These are phyloP conservation scores for Haberlea rhodopensis DNA, from an alignment of 257 asterid species.

Conservation along the genomic window DNA sequence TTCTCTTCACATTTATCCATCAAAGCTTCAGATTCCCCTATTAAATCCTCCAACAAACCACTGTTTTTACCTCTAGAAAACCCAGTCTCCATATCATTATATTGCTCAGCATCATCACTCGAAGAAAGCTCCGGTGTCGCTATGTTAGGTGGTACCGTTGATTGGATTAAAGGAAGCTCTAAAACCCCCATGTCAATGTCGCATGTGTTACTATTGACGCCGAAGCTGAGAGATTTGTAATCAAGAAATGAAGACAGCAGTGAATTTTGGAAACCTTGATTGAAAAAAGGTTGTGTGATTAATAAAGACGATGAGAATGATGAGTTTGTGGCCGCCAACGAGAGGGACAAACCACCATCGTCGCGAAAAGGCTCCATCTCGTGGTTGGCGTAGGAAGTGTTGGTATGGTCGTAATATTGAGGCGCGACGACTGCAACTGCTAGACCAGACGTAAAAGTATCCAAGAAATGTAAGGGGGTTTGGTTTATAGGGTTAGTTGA, in stretches of 20 bases:
- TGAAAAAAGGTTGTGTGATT: slow-evolving; percentile 17
- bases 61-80: slow-evolving; percentile 28
- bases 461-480: slow-evolving; percentile 23
- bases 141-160: slow-evolving; percentile 7
- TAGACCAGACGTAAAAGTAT: slow-evolving; percentile 25
- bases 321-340: slow-evolving; percentile 40
- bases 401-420: neutral
- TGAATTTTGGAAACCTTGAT: slow-evolving; percentile 24
- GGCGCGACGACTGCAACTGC: slow-evolving; percentile 2
- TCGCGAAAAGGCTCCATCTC: slow-evolving; percentile 29
- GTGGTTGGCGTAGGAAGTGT: slow-evolving; percentile 11
- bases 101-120: slow-evolving; percentile 36
- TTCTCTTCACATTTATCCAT: neutral
- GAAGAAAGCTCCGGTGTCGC: slow-evolving; percentile 41
- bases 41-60: slow-evolving; percentile 57
- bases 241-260: slow-evolving; percentile 27
- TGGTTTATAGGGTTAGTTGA: slow-evolving; percentile 23
- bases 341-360: slow-evolving; percentile 36
- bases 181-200: slow-evolving; percentile 15
- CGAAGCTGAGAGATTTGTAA: slow-evolving; percentile 25
- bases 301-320: no score
- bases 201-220: neutral
- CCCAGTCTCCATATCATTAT: slow-evolving; percentile 20
- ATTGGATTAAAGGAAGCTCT: slow-evolving; percentile 58
- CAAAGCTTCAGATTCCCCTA: slow-evolving; percentile 42